These are phyloP conservation scores for Perkinsus chesapeaki DNA, from an alignment of 169 alveolate species.

Conservation along the genomic window DNA sequence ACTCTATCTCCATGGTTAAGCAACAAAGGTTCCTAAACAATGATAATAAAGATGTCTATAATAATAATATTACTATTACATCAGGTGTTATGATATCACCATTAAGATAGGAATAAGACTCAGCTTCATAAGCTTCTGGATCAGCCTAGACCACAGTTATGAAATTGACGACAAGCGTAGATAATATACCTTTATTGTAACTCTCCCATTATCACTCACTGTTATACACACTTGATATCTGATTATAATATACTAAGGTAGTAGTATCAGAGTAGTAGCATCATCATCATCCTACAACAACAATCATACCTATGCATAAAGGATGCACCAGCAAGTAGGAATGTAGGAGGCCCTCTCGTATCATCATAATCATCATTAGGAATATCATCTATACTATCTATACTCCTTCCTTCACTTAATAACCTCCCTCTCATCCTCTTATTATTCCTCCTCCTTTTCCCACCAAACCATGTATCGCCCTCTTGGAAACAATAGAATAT, in stretches of 20 bases:
- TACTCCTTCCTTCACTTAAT: slow-evolving; percentile 27
- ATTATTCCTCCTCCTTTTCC: slow-evolving; percentile 39
- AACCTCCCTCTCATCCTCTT: background rate
- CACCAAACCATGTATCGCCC: slow-evolving; percentile 59
- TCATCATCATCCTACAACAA: background rate
- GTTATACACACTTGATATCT: background rate
- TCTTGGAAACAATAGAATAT: slow-evolving; percentile 43
- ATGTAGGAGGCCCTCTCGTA: background rate
- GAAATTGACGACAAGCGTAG: background rate
- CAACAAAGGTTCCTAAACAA: background rate
- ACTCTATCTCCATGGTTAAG: slow-evolving; percentile 21
- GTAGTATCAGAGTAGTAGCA: background rate
- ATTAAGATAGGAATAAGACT: slow-evolving; percentile 10
- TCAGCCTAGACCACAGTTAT: background rate
- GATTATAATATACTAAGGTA: background rate
- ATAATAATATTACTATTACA: background rate
- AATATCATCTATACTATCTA: background rate
- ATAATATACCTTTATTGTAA: background rate
- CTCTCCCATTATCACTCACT: background rate
- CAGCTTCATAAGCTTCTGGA: background rate
- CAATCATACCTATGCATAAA: background rate
- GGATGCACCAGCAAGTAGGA: background rate
- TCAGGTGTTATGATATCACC: slow-evolving; percentile 6
- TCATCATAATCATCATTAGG: background rate
- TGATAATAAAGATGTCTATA: no score